Base-by-base conservation (phyloP, 2,329 filamentous ascomycete genomes). In the Ophiosphaerella herpotricha region DNA sequence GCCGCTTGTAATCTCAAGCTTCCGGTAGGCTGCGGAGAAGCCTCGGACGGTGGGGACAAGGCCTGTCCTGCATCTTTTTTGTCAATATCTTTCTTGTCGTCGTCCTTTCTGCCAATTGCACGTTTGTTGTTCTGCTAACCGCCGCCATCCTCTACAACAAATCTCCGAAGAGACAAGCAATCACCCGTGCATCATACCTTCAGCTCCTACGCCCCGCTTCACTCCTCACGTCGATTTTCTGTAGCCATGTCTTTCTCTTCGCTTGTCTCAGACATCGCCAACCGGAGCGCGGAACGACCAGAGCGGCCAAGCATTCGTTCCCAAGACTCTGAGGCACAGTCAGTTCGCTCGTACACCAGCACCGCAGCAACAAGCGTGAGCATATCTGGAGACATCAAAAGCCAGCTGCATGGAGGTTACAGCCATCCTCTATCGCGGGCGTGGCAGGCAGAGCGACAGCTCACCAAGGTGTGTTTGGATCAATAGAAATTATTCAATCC, bases 361-460 rank as follows among this genome's bases (percentile, higher is more conserved):
- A 81, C 78, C 16, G 76, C 78, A 18, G 78, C 78, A 39, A 81
- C 78, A 29, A 79, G 77, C 61, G 78, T 81, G 57, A 79, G 76
- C 75, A 78, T 81, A 46, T 71, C 72, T 21, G 78, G 78, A 48
- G 78, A 80, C 52, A 80, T 81, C 59, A 75, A 76, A 50, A 78
- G 76, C 43, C 78, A 81, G 63, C 68, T 81, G 48, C 78, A 81
- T 59, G 78, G 78, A 55, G 78, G 78, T 38, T 81, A 81, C 62
- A 77, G 75, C 56, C 78, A 81, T 56, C 78, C 78, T 14, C 73
- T 81, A 9, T 74, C 78, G 40, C 68, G 78, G 50, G 68, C 78
- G 66, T 81, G 78, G 78, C 78, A 81, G 61, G 78, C 78, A 2
- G 78, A 81, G 66, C 72, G 78, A 40, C 78, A 81, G 58, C 68